phyloP scores from a whole-genome alignment of 176 grass and related monocot genomes.

The Neostapfia colusana region DNA sequence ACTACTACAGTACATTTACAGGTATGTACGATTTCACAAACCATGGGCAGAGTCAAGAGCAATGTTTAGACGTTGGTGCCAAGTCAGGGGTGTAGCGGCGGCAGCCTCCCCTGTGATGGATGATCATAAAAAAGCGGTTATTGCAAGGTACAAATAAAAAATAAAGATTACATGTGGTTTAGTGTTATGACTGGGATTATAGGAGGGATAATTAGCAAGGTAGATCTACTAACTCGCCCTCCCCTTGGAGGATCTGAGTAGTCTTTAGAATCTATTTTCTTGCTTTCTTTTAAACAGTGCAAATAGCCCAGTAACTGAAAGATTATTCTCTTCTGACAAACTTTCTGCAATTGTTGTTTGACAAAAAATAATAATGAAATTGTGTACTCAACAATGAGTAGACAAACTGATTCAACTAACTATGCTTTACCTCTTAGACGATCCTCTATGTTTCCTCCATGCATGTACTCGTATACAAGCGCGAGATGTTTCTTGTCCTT shows the following conservation, averaged over 20 bases:
- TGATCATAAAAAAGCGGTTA: neutral
- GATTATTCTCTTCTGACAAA: neutral
- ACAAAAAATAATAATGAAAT: neutral
- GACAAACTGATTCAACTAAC: neutral
- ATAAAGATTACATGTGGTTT: neutral
- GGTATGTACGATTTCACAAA: constrained; percentile 7
- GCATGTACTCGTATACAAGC: constrained; percentile 65
- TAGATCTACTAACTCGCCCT: too few species aligned
- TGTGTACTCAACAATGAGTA: neutral
- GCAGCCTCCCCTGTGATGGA: constrained; percentile 31
- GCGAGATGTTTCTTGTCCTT: constrained; percentile 55
- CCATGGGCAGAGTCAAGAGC: constrained; percentile 56
- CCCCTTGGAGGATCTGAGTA: too few species aligned
- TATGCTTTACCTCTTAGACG: constrained; percentile 37
- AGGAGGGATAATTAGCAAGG: too few species aligned
- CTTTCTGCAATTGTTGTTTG: neutral
- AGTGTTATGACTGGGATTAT: too few species aligned
- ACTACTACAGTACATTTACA: neutral
- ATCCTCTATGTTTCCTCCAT: constrained; percentile 35
- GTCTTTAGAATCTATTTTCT: too few species aligned
- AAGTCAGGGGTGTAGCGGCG: constrained; percentile 34
- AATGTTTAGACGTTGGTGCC: constrained; percentile 55
- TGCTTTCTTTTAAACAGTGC: too few species aligned
- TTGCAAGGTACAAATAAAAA: neutral
- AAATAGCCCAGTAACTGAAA: neutral